Conservation (phyloP, 2,329 filamentous ascomycete species). For the Trichoderma asperellum region DNA sequence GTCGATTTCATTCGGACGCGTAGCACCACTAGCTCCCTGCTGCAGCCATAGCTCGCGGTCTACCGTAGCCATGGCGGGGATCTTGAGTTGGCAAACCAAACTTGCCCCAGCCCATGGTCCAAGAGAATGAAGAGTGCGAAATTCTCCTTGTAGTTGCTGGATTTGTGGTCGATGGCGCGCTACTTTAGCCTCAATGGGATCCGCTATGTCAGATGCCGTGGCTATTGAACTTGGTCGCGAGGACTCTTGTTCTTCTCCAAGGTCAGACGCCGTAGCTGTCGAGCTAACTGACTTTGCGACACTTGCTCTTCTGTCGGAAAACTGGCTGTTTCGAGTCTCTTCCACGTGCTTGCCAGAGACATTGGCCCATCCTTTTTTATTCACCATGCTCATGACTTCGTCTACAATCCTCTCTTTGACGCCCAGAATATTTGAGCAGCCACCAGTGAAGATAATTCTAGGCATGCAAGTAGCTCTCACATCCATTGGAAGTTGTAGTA, state of each 20-base stretch:
- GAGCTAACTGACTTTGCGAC: slow-evolving; percentile 32
- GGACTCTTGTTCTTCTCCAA: slow-evolving; percentile 34
- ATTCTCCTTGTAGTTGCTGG: slow-evolving; percentile 57
- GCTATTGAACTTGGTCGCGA: slow-evolving; percentile 35
- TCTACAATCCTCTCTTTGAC: slow-evolving; percentile 76
- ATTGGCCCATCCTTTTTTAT: slow-evolving; percentile 74
- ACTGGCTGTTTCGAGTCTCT: slow-evolving; percentile 48
- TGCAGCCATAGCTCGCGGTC: slow-evolving; percentile 73
- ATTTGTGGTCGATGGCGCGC: slow-evolving; percentile 41
- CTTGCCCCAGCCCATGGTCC: slow-evolving; percentile 78
- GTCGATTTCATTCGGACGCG: slow-evolving; percentile 62
- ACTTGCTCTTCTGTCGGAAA: slow-evolving; percentile 34
- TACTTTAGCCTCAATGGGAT: slow-evolving; percentile 45
- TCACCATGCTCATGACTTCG: slow-evolving; percentile 71
- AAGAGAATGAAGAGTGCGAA: slow-evolving; percentile 70
- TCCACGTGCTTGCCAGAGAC: slow-evolving; percentile 72
- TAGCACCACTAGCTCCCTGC: slow-evolving; percentile 67
- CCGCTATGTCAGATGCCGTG: slow-evolving; percentile 35
- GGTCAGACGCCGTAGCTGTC: slow-evolving; percentile 34
- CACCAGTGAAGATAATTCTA: slow-evolving; percentile 84
- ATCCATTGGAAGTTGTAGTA: slow-evolving; percentile 79
- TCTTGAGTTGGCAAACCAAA: slow-evolving; percentile 67
- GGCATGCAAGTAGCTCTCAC: slow-evolving; percentile 85
- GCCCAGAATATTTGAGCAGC: slow-evolving; percentile 77
- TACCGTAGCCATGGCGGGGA: slow-evolving; percentile 69